Evolutionary conservation across 1,139 yeast genomes (phyloP).

Genomic region (Scheffersomyces titani): DNA sequence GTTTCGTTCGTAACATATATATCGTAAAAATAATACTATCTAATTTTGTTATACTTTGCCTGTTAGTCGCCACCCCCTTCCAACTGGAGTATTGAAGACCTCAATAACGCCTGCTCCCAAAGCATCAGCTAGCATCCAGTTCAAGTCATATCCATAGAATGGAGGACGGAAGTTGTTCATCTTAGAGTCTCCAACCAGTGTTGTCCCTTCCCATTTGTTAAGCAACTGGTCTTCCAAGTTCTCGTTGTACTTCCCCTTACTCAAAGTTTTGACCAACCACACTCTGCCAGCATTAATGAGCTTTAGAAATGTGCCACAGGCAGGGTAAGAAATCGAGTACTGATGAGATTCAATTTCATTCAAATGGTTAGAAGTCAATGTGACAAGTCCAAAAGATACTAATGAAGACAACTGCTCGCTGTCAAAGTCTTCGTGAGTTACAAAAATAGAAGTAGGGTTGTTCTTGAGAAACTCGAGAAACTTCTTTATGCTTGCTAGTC

Average conservation of each 20-base stretch:
- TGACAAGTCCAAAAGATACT: conserved; percentile 54
- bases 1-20: background rate
- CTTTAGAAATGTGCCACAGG: conserved; percentile 57
- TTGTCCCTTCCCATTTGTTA: conserved; percentile 51
- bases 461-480: conserved; percentile 22
- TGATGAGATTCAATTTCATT: conserved; percentile 48
- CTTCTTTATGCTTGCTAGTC: conserved; percentile 18
- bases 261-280: conserved; percentile 52
- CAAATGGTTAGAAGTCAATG: conserved; percentile 51
- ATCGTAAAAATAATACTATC: background rate
- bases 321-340: conserved; percentile 60
- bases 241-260: conserved; percentile 51
- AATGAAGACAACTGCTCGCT: conserved; percentile 33
- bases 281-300: conserved; percentile 47
- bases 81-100: conserved; percentile 68
- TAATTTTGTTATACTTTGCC: conserved; percentile 34
- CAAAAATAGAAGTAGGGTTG: conserved; percentile 37
- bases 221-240: conserved; percentile 49
- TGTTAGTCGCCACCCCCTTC: conserved; percentile 68
- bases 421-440: conserved; percentile 22
- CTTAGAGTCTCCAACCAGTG: conserved; percentile 25
- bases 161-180: conserved; percentile 54
- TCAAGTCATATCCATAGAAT: conserved; percentile 58
- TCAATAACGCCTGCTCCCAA: conserved; percentile 71
- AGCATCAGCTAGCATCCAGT: conserved; percentile 66